Percentiles rank a stretch among this genome's conserved stretches.
These are phyloP conservation scores for Podila epigama DNA, from an alignment of 192 early-diverging fungal genomes.

Conservation along the genomic window DNA sequence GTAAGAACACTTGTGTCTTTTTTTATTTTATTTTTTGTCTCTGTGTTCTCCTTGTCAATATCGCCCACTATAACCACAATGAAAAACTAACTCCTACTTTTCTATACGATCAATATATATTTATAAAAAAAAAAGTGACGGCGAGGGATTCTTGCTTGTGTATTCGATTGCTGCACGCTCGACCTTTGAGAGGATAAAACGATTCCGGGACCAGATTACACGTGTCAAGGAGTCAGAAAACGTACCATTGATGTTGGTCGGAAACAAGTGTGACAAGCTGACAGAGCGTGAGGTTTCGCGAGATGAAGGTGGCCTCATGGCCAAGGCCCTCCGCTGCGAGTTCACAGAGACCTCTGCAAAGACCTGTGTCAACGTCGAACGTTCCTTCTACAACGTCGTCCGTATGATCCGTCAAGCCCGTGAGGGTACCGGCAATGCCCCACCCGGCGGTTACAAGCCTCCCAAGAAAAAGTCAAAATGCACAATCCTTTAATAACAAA, in stretches of 20 bases:
- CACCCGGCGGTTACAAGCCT: conserved; percentile 18
- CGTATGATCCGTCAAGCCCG: conserved; percentile 77
- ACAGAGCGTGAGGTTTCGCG: conserved; percentile 85
- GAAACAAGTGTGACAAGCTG: conserved; percentile 91
- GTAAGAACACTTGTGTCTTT: conserved; percentile 41
- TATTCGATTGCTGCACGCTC: conserved; percentile 90
- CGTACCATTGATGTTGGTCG: conserved; percentile 91
- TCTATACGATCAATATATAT: background rate
- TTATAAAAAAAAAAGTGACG: conserved; percentile 63
- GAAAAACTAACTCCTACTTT: background rate
- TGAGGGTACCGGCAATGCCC: conserved; percentile 47
- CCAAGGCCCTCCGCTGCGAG: conserved; percentile 74
- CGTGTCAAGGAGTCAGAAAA: conserved; percentile 91
- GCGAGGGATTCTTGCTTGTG: conserved; percentile 90
- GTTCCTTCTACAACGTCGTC: conserved; percentile 84
- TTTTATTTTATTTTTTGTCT: background rate
- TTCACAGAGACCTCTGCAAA: conserved; percentile 94
- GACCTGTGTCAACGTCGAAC: conserved; percentile 91
- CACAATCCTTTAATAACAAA: conserved; percentile 29
- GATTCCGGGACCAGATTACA: conserved; percentile 87
- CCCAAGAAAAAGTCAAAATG: conserved; percentile 47
- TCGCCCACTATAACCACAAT: too few species aligned
- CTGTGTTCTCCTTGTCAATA: too few species aligned
- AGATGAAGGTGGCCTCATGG: conserved; percentile 84
- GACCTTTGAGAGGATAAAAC: conserved; percentile 88